These are phyloP conservation scores for Aureobasidium musti DNA, from an alignment of 2,329 filamentous ascomycete species.

Conservation along the genomic window DNA sequence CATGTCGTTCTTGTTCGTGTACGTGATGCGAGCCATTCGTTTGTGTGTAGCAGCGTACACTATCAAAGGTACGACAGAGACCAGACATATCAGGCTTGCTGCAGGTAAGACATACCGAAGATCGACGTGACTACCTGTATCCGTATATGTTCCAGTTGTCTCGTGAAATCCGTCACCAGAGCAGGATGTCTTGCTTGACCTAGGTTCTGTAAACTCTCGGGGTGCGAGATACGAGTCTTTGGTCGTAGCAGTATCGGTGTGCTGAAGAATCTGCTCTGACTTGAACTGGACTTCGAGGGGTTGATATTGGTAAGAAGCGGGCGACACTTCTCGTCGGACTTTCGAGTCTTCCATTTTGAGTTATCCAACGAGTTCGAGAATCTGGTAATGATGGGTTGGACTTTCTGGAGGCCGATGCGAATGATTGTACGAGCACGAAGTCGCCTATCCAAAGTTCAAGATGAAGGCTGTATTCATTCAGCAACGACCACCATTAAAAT, in stretches of 20 bases:
- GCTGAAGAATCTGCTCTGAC: not conserved
- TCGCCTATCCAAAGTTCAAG: too few relatives aligned
- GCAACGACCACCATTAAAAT: too few relatives aligned
- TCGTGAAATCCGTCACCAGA: not conserved
- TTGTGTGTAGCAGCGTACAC: not conserved
- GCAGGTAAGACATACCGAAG: not conserved
- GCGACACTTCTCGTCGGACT: not conserved
- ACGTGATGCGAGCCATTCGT: not conserved
- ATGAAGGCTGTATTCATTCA: too few relatives aligned
- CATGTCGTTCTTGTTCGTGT: not conserved
- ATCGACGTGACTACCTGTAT: not conserved
- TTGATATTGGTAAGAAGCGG: not conserved
- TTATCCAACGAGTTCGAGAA: not conserved
- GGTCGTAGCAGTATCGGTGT: not conserved
- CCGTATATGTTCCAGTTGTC: too few relatives aligned
- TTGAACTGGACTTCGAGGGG: not conserved
- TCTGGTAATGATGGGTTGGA: too few relatives aligned
- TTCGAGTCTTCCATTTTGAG: not conserved
- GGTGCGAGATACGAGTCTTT: not conserved
- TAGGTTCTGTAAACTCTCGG: not conserved
- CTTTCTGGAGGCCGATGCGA: too few relatives aligned
- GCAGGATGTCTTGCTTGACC: not conserved
- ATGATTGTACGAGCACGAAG: too few relatives aligned
- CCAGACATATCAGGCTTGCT: not conserved
- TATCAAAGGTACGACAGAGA: not conserved